Base-by-base conservation (phyloP, 1,284 basidiomycete species). In the Kalmanozyma brasiliensis region DNA sequence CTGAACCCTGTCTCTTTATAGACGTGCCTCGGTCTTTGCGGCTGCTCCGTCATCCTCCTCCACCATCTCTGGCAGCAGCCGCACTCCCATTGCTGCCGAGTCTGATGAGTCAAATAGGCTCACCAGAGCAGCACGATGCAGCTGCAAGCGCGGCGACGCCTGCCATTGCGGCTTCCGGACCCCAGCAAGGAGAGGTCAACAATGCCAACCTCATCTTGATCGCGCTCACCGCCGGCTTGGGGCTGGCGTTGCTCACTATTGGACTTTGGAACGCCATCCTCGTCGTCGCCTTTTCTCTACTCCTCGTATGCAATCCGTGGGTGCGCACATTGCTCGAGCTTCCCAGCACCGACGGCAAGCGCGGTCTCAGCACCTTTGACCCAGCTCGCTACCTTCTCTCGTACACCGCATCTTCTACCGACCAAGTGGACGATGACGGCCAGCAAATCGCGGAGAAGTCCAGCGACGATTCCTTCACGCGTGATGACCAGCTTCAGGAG, bases 261-360 rank as follows among this genome's bases (percentile, higher is more conserved):
- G 71, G 71, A 32, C 41, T 65, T 16, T 56, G 52, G 48, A 65
- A 73, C 35, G 47, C 61, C 8, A 11, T 73, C 0, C 66, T 73
- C 24, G 66, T 69, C 11, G 26, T 69, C 10, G 48, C 38, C 5
- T 41, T 60, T 4, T 35, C 63, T 4, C 49, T 61, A 34, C 56
- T 77, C 8, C 57, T 78, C 24, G 45, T 77, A 19, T 71, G 74
- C 56, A 76, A 76, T 30, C 74, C 76, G 3, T 78, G 75, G 73
- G 58, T 78, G 13, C 67, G 76, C n/a, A 73, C 69, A 9, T 51
- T 78, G n/a, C 68, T 78, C 40, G 74, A 75, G 46, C 63, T 78
- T 14, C 64, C 68, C 8, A 53, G 56, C 40, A 37, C 46, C 3
- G 49, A 63, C 32, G 57, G 52, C 13, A 57, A 67, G 44, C 43